Conservation (phyloP, 176 grass and related monocot genomes). For the Rhipidocladum racemiflorum region DNA sequence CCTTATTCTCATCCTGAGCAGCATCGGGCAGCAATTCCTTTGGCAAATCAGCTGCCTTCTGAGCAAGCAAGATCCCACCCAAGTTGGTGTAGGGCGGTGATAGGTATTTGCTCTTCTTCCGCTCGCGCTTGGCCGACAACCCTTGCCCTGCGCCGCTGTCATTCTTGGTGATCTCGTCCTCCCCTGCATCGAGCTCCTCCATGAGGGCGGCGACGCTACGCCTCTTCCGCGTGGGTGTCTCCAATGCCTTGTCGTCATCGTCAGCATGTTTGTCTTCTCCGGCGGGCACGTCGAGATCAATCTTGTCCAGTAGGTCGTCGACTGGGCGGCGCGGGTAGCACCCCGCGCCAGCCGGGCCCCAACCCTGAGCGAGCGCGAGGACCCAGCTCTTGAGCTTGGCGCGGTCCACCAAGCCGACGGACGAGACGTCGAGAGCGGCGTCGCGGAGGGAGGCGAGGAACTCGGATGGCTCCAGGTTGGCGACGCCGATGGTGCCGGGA, state of each 20-base stretch:
- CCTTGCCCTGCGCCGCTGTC: neutral
- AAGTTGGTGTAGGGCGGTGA: constrained; percentile 65
- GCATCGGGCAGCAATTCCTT: neutral
- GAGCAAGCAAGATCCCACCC: neutral
- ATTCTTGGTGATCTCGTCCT: neutral
- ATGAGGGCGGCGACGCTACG: neutral
- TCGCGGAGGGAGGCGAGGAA: constrained; percentile 44
- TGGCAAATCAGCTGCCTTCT: constrained; percentile 19
- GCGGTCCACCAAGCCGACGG: constrained; percentile 34
- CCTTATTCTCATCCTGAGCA: constrained; percentile 14
- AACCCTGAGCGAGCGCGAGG: constrained; percentile 41
- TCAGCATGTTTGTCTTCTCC: constrained; percentile 19
- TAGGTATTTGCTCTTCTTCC: constrained; percentile 89
- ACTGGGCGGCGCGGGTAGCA: constrained; percentile 30
- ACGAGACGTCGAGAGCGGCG: constrained; percentile 36
- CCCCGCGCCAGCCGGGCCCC: constrained; percentile 33
- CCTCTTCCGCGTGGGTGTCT: constrained; percentile 12
- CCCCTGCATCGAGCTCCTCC: neutral
- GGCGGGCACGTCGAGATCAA: constrained; percentile 66
- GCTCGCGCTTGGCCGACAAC: constrained; percentile 42
- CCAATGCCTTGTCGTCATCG: neutral
- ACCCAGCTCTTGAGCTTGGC: constrained; percentile 54
- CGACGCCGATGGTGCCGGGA: neutral
- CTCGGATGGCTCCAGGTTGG: constrained; percentile 41
- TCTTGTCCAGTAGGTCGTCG: constrained; percentile 62